Evolutionary conservation across 2,329 filamentous ascomycete species (phyloP), one percentile per base, ranked within the genome.

Genomic region (Sporothrix sp.): DNA sequence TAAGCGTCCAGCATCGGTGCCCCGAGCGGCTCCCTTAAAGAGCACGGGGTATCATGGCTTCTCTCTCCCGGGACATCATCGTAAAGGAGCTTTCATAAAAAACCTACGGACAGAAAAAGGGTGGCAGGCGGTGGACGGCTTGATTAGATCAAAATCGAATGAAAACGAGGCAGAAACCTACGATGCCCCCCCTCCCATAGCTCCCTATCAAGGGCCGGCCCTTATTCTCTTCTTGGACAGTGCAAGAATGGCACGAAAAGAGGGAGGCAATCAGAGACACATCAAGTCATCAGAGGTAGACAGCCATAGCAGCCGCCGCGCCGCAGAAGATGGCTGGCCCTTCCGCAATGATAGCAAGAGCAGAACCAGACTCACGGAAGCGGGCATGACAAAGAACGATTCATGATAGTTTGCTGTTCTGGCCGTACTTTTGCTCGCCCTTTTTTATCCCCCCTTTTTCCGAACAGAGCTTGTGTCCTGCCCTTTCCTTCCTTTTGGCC

Each of bases 241-340:
- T n/a, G n/a, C n/a, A n/a, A 27, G 23, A 13, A 25, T 14, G 33
- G 9, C 1, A 37, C 8, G 1, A 20, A 30, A 30, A 32, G 18
- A 33, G 11, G 11, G 4, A 36, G 20, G 43, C n/a, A 13, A 36
- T 7, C 20, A 21, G 43, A 46, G 18, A 44, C 11, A 23, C 18
- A 18, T 16, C 16, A 37, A 4, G 10, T 3, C 4, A 7, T 23
- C 16, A 44, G 28, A 44, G 20, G 30, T 13, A 28, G 32, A 33
- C n/a, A 43, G 13, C 18, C 28, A 23, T 28, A 45, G 42, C 28
- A 45, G 28, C 42, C 43, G 32, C 43, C 43, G 43, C 43, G 43
- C 43, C 43, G 43, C 43, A 32, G 43, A 46, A 36, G 20, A 14
- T 13, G 8, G 21, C 43, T 46, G 36, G 43, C 33, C 33, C 4